Percentiles rank a stretch among this genome's conserved stretches.
Evolutionary conservation across 2,329 filamentous ascomycete genomes (phyloP).

Genomic region (Ampelomyces quisqualis): DNA sequence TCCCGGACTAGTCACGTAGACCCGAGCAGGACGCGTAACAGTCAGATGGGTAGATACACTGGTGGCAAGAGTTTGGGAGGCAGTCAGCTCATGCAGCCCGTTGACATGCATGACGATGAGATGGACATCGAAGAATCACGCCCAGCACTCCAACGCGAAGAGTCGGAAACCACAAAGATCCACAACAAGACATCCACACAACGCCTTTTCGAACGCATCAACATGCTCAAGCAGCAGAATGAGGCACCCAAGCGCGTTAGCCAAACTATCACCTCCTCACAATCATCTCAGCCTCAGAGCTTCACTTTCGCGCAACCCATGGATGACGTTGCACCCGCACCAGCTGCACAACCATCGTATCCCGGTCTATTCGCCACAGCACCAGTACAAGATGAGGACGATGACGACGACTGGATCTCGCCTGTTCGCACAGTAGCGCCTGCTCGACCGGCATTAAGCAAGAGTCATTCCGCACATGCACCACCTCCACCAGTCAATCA

Average conservation of each 20-base stretch:
- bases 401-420: slow-evolving; percentile 59
- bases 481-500: slow-evolving; percentile 40
- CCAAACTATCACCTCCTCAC: slow-evolving; percentile 42
- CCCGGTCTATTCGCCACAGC: slow-evolving; percentile 43
- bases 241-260: slow-evolving; percentile 39
- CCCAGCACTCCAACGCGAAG: slow-evolving; percentile 42
- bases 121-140: slow-evolving; percentile 54
- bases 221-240: slow-evolving; percentile 61
- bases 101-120: slow-evolving; percentile 52
- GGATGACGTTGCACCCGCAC: slow-evolving; percentile 28
- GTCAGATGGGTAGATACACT: slow-evolving; percentile 72
- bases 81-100: slow-evolving; percentile 35
- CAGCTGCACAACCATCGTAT: slow-evolving; percentile 42
- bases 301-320: slow-evolving; percentile 44
- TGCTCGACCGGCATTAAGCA: slow-evolving; percentile 55
- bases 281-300: slow-evolving; percentile 26
- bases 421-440: slow-evolving; percentile 47
- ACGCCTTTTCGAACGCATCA: slow-evolving; percentile 88
- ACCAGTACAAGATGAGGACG: slow-evolving; percentile 23
- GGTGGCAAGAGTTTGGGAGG: slow-evolving; percentile 67
- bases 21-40: slow-evolving; percentile 60
- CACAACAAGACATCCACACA: slow-evolving; percentile 94
- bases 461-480: slow-evolving; percentile 60
- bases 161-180: slow-evolving; percentile 56
- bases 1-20: slow-evolving; percentile 81